Conservation (phyloP, 225 moss, liverwort and hornwort species). For the Antitrichia curtipendula region DNA sequence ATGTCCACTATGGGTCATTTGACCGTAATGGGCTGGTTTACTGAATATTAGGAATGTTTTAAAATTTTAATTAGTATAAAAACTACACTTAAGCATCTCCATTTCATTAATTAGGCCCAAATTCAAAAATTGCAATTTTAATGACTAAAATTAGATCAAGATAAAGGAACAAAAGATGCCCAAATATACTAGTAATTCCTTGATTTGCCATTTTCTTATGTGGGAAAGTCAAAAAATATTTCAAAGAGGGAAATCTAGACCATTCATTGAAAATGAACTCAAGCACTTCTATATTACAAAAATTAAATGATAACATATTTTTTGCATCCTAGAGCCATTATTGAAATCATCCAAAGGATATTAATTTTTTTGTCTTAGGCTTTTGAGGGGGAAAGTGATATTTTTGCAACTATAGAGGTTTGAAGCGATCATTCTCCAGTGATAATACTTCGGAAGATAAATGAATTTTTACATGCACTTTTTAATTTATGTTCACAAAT, state of each 20-base stretch:
- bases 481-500: not conserved
- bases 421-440: too few relatives aligned
- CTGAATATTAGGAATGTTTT: not conserved
- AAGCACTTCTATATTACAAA: not conserved
- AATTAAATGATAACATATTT: not conserved
- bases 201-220: not conserved
- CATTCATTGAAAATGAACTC: not conserved
- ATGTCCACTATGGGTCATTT: too few relatives aligned
- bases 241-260: not conserved
- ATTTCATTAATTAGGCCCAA: not conserved
- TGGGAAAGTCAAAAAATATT: not conserved
- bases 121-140: not conserved
- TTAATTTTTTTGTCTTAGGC: rapidly evolving
- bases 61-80: rapidly evolving
- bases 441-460: too few relatives aligned
- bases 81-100: not conserved
- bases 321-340: not conserved
- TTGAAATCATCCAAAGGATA: not conserved
- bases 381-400: not conserved
- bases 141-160: not conserved
- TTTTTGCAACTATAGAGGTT: not conserved
- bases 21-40: too few relatives aligned
- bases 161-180: not conserved
- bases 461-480: not conserved
- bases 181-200: not conserved